Percentiles rank a stretch among this genome's conserved stretches.
Evolutionary conservation across 2,329 filamentous ascomycete genomes (phyloP).

Genomic region (Talaromyces funiculosus): DNA sequence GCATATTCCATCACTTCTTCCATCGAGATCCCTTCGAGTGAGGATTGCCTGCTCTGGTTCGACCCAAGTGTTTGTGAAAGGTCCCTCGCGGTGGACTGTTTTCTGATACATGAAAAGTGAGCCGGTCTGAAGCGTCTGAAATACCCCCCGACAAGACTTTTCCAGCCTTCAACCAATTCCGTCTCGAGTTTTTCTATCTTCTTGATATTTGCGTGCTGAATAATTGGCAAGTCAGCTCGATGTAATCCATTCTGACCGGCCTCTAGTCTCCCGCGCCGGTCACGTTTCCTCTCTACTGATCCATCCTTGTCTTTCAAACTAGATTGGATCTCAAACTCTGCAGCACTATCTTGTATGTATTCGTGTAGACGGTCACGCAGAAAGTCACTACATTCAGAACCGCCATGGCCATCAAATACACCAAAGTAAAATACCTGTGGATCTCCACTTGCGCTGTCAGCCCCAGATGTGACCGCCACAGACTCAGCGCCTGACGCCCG

Average conservation of each 20-base stretch:
- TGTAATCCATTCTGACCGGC: background rate
- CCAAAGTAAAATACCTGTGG: slow-evolving; percentile 97
- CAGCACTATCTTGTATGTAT: slow-evolving; percentile 79
- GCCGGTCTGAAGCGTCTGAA: slow-evolving; percentile 84
- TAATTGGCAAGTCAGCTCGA: slow-evolving; percentile 37
- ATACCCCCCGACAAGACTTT: slow-evolving; percentile 82
- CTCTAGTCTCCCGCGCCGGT: slow-evolving; percentile 7
- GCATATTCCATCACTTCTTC: slow-evolving; percentile 72
- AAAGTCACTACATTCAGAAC: slow-evolving; percentile 80
- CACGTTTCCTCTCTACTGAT: slow-evolving; percentile 17
- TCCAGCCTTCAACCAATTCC: slow-evolving; percentile 70
- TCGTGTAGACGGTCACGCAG: slow-evolving; percentile 76
- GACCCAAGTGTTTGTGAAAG: slow-evolving; percentile 24
- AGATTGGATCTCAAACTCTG: slow-evolving; percentile 70
- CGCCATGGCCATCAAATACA: slow-evolving; percentile 94
- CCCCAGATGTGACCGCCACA: slow-evolving; percentile 30
- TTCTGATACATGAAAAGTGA: slow-evolving; percentile 56
- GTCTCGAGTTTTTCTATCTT: slow-evolving; percentile 65
- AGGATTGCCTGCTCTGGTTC: slow-evolving; percentile 17
- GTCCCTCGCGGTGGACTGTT: slow-evolving; percentile 23
- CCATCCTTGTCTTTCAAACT: slow-evolving; percentile 51
- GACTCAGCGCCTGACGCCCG: slow-evolving; percentile 27
- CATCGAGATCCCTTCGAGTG: slow-evolving; percentile 37
- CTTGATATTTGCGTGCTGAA: slow-evolving; percentile 50
- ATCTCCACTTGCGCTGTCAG: slow-evolving; percentile 75